phyloP scores from a whole-genome alignment of 2,329 filamentous ascomycete genomes.

The Tolypocladium paradoxum region DNA sequence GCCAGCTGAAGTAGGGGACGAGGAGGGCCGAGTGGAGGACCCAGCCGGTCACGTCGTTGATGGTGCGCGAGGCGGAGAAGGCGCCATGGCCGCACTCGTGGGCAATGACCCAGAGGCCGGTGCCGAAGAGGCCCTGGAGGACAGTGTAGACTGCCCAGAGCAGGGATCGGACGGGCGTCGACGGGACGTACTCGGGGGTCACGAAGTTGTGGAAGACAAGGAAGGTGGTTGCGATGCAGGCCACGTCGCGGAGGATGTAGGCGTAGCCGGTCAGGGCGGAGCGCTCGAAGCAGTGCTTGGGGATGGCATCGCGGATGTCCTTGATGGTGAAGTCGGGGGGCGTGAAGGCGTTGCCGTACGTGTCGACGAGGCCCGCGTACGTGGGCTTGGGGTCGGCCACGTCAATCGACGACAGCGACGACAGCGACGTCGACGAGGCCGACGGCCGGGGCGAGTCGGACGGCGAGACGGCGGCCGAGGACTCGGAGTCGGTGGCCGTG shows the following conservation, averaged over 20 bases:
- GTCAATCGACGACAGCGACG: constrained; percentile 66
- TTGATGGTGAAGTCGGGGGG: constrained; percentile 96
- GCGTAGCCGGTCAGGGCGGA: constrained; percentile 62
- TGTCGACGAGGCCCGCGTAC: constrained; percentile 69
- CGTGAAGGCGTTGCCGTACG: constrained; percentile 89
- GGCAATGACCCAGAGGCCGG: constrained; percentile 89
- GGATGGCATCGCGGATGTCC: constrained; percentile 92
- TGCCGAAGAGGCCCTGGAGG: constrained; percentile 85
- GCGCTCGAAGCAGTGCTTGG: constrained; percentile 92
- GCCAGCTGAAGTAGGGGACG: constrained; percentile 98
- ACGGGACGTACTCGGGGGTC: constrained; percentile 74
- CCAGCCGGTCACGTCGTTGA: constrained; percentile 93
- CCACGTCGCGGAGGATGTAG: constrained; percentile 78
- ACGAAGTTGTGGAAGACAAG: constrained; percentile 82
- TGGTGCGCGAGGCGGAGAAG: constrained; percentile 80
- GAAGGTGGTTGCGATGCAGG: constrained; percentile 65
- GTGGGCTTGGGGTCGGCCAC: constrained; percentile 24
- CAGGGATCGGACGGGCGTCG: constrained; percentile 50
- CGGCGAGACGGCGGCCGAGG: constrained; percentile 47
- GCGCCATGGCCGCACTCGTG: constrained; percentile 97
- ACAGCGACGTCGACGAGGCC: constrained; percentile 82
- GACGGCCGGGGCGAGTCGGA: constrained; percentile 49
- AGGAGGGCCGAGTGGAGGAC: constrained; percentile 78
- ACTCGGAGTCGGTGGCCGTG: constrained; percentile 39
- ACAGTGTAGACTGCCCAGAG: constrained; percentile 61